Conservation (phyloP, 768 basidiomycete species). For the Pulveroboletus sp. region DNA sequence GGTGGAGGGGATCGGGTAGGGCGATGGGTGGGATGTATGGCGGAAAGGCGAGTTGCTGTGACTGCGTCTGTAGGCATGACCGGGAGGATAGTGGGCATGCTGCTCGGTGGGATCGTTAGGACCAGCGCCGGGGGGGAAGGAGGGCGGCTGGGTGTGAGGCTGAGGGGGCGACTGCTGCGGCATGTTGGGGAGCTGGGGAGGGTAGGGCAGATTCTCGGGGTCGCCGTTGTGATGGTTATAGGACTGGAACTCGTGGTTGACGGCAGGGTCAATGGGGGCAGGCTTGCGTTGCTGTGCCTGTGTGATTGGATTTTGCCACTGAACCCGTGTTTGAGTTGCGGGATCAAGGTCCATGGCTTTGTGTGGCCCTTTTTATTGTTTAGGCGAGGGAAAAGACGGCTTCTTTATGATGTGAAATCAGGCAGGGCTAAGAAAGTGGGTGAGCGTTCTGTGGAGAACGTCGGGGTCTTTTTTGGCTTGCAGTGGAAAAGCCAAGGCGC, state of each 20-base stretch:
- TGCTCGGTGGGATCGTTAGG: conserved; percentile 32
- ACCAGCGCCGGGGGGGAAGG: conserved; percentile 32
- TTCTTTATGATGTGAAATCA: conserved; percentile 33
- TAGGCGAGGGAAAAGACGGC: conserved; percentile 33
- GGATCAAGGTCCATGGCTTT: conserved; percentile 34
- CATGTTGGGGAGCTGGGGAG: conserved; percentile 29
- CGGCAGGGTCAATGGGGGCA: conserved; percentile 29
- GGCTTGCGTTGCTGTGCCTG: conserved; percentile 32
- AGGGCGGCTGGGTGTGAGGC: conserved; percentile 35
- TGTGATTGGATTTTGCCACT: conserved; percentile 32
- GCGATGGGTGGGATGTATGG: conserved; percentile 39
- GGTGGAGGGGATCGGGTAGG: conserved; percentile 35
- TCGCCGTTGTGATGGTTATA: conserved; percentile 28
- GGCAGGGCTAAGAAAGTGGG: conserved; percentile 4
- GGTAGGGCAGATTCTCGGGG: conserved; percentile 22
- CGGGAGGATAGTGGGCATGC: conserved; percentile 33
- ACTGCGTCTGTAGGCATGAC: conserved; percentile 31
- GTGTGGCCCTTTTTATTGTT: conserved; percentile 33
- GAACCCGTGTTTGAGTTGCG: conserved; percentile 30
- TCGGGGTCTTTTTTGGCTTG: conserved; percentile 13
- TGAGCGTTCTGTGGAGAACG: conserved; percentile 28
- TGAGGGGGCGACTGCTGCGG: conserved; percentile 25
- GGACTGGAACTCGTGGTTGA: conserved; percentile 31
- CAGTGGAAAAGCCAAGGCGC: conserved; percentile 3
- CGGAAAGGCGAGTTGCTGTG: conserved; percentile 31